Conservation (phyloP, 169 alveolate genomes). For the Eimeria sp. region DNA sequence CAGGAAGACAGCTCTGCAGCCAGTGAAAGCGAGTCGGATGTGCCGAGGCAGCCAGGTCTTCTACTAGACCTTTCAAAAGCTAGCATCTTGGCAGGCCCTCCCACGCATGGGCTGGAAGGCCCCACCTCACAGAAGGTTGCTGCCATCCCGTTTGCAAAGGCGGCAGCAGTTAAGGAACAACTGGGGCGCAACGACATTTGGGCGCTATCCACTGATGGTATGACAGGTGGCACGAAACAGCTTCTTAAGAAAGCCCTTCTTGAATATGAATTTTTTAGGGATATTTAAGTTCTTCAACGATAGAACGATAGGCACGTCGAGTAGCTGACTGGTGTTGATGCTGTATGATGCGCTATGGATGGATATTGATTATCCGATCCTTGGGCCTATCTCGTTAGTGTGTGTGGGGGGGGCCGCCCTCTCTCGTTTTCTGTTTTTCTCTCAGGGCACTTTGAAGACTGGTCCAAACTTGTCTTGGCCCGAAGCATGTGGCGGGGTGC, state of each 20-base stretch:
- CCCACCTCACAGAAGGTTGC: background rate
- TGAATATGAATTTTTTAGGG: background rate
- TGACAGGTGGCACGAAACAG: background rate
- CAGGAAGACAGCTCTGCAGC: background rate
- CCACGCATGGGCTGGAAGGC: background rate
- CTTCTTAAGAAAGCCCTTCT: background rate
- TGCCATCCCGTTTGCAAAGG: background rate
- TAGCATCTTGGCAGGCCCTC: constrained; percentile 11
- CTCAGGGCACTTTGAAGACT: constrained; percentile 54
- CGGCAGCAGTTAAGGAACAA: constrained; percentile 1
- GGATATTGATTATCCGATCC: background rate
- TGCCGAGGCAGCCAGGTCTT: background rate
- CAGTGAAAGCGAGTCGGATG: constrained; percentile 10
- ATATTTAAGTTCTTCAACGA: background rate
- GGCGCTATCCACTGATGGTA: constrained; percentile 50
- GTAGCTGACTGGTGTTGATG: background rate
- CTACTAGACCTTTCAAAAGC: constrained; percentile 50
- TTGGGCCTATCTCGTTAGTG: background rate
- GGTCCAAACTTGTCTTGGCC: constrained; percentile 31
- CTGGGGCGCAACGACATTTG: constrained; percentile 69
- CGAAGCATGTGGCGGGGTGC: constrained; percentile 68
- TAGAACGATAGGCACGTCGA: background rate
- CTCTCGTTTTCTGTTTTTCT: background rate
- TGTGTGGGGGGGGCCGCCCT: background rate
- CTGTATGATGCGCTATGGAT: background rate